Conservation (phyloP, 768 basidiomycete genomes). For the Coprinellus micaceus region DNA sequence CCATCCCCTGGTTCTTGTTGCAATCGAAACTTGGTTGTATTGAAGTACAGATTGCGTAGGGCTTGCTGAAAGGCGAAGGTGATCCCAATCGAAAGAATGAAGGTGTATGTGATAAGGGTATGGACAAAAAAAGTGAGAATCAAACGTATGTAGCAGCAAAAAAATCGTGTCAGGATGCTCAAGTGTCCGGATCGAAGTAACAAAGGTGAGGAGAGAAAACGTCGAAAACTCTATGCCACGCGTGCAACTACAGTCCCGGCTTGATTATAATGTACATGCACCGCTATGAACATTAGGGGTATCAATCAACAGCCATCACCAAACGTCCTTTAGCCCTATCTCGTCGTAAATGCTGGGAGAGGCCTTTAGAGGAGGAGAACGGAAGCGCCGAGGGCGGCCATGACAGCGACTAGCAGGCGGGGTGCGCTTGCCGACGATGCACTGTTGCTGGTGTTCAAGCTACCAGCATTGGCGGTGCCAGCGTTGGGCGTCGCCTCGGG, state of each 20-base stretch:
- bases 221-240: slow-evolving; percentile 1
- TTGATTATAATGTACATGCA: not conserved
- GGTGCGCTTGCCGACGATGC: slow-evolving; percentile 40
- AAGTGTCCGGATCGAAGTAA: slow-evolving; percentile 18
- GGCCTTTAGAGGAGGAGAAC: slow-evolving; percentile 42
- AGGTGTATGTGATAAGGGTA: slow-evolving; percentile 3
- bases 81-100: slow-evolving; percentile 1
- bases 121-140: slow-evolving; percentile 12
- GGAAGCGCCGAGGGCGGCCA: slow-evolving; percentile 43
- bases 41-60: slow-evolving; percentile 1
- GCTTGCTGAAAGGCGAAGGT: not conserved
- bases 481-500: slow-evolving; percentile 23
- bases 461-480: slow-evolving; percentile 18
- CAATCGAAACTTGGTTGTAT: slow-evolving; percentile 11
- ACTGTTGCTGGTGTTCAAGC: slow-evolving; percentile 39
- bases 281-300: no score
- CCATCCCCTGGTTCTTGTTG: slow-evolving; percentile 1
- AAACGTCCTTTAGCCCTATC: no score
- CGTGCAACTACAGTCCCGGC: not conserved
- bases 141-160: slow-evolving; percentile 3
- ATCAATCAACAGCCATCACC: no score
- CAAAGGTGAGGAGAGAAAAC: slow-evolving; percentile 3
- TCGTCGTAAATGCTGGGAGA: not conserved
- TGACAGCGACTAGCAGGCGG: slow-evolving; percentile 44
- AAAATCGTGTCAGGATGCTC: slow-evolving; percentile 7